Base-by-base conservation (phyloP, 495 filamentous ascomycete species). In the Neurospora sp. region DNA sequence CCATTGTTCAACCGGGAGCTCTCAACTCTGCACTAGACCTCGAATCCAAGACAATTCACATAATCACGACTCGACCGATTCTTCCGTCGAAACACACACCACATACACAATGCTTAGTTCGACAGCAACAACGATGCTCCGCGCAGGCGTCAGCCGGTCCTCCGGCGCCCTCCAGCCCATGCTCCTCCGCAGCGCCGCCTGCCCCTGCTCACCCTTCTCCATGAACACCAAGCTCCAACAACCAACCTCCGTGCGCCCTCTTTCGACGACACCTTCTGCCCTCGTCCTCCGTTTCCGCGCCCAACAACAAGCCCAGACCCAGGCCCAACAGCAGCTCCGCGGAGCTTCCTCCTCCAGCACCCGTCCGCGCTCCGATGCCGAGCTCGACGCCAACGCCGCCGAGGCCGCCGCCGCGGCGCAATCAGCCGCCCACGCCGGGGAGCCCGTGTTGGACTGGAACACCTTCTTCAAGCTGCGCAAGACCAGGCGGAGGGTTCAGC, bases 401-500 rank as follows among this genome's bases (percentile, higher is more conserved):
- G 74, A 71, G 6, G 74, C 69, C n/a, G 77, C 74, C 18, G 74
- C 80, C 7, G 70, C 71, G 7, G 72, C 76, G 12, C 72, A 74
- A 39, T 44, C 71, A 31, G 76, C 79, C 12, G 74, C 77, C 7
- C 78, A 77, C 59, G 72, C 77, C 46, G 77, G 77, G 69, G 37
- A 70, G 38, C 71, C 74, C 22, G 37, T 83, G 38, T 89, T 97
- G 22, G 89, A 94, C 82, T 99, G 96, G 96, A 91, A 98, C 84
- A 89, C 89, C 46, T 99, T 97, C 88, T 94, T 99, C 87, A 86
- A 86, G 75, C 91, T 98, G 69, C 95, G 96, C 78, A 90, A 91
- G 70, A 90, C 88, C 41, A 92, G 95, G 27, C 91, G 96, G 16
- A 88, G 91, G 69, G 92, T 93, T 87, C 92, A 94, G 74, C 89